Conservation (phyloP, 169 alveolate genomes). For the Cryptosporidium sp. region DNA sequence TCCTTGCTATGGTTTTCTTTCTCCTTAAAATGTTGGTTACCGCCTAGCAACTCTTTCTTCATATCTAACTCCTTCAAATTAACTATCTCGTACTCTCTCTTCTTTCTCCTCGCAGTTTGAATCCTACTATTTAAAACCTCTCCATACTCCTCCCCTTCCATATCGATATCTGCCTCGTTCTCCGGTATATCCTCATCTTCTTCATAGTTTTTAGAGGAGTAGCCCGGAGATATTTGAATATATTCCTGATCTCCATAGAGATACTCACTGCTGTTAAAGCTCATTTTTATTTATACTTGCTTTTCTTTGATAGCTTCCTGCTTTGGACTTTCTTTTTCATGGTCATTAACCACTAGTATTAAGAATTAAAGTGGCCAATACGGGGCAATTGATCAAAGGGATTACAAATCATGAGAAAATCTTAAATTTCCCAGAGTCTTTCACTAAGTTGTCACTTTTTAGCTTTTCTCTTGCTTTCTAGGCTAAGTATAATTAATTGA, state of each 20-base stretch:
- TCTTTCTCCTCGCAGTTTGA: background rate
- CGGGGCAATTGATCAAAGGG: background rate
- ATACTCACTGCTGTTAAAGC: slow-evolving; percentile 26
- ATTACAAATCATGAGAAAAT: background rate
- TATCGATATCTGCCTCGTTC: background rate
- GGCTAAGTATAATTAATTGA: no score
- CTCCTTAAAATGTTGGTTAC: background rate
- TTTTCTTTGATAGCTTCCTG: background rate
- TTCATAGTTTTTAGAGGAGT: background rate
- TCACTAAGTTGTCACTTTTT: no score
- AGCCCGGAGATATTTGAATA: slow-evolving; percentile 18
- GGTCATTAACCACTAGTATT: background rate
- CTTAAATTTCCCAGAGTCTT: no score
- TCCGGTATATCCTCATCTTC: background rate
- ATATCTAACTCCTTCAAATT: background rate
- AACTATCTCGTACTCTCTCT: background rate
- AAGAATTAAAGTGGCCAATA: no score
- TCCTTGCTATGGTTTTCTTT: background rate
- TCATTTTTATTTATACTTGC: slow-evolving; percentile 7
- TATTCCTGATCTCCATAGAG: slow-evolving; percentile 34
- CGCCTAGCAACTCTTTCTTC: background rate
- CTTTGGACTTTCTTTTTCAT: background rate
- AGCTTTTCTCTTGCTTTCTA: no score
- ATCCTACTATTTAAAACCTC: background rate
- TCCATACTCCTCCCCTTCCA: background rate